Evolutionary conservation across 352 stramenopile genomes (phyloP).

Genomic region (Phytophthora pisi): DNA sequence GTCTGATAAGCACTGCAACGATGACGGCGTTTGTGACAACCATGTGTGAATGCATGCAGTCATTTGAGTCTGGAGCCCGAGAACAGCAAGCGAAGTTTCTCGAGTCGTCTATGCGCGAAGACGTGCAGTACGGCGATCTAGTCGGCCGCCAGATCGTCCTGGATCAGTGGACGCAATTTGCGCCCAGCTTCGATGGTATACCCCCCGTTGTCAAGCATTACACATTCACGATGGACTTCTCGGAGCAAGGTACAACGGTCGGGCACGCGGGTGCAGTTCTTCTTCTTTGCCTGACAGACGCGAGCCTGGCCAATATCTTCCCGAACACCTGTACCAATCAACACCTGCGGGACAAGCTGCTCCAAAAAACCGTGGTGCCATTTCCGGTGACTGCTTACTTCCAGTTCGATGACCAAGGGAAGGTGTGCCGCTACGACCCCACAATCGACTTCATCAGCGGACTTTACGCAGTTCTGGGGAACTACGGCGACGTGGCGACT

Average conservation of each 20-base stretch:
- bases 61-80: constrained; percentile 19
- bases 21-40: constrained; percentile 2
- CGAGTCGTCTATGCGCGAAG: constrained; percentile 15
- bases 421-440: constrained; percentile 24
- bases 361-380: constrained; percentile 11
- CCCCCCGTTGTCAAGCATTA: constrained; percentile 11
- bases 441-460: constrained; percentile 30
- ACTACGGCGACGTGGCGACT: constrained; percentile 28
- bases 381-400: constrained; percentile 28
- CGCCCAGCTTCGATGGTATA: constrained; percentile 10
- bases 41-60: constrained; percentile 26
- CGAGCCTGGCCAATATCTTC: constrained; percentile 21
- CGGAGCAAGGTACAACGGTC: constrained; percentile 5
- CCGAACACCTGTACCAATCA: constrained; percentile 2
- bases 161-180: constrained; percentile 26
- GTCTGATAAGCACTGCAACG: background rate
- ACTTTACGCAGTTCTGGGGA: constrained; percentile 17
- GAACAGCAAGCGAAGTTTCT: constrained; percentile 24
- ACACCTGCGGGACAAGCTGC: constrained; percentile 21
- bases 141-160: constrained; percentile 24
- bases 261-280: constrained; percentile 18
- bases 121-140: constrained; percentile 24
- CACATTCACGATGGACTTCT: constrained; percentile 10
- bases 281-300: constrained; percentile 13
- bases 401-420: constrained; percentile 38